Evolutionary conservation across 768 basidiomycete genomes (phyloP), one percentile per base, ranked within the genome.

Genomic region (Tulasnella sp.): DNA sequence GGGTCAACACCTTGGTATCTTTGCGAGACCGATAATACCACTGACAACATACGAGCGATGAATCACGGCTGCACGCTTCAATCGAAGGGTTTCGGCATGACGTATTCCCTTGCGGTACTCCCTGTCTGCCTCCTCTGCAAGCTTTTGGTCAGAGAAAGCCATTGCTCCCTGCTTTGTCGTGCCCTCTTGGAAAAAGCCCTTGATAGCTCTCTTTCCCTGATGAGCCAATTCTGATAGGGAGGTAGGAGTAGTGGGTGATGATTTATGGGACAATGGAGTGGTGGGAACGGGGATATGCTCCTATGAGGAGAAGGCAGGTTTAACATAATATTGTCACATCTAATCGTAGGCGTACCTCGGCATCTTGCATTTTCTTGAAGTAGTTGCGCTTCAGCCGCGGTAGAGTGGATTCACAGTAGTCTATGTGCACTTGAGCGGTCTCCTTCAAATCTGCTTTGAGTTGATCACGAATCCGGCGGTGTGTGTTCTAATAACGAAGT

Each of bases 91-190:
- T 68, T 95, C 90, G 15, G 90, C 67, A 81, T 86, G 85, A 64
- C 93, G 82, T 20, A 95, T 79, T 29, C 78, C 88, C 57, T 82
- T 84, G 24, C 90, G 72, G 60, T 95, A 95, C 53, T 92, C 89
- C 63, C 81, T 86, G 63, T 95, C 90, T 53, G 90, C 89, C 63
- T 93, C 90, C 31, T 93, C 90, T 4, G 84, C 81, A n/a, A n/a
- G n/a, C n/a, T n/a, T n/a, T n/a, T n/a, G n/a, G n/a, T n/a, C n/a
- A n/a, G n/a, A n/a, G n/a, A n/a, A n/a, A n/a, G n/a, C n/a, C n/a
- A n/a, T n/a, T n/a, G n/a, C n/a, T 81, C 19, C 72, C 72, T 57
- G 72, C 70, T 31, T 41, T 57, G 3, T 49, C 27, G 28, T 19
- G 4, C 49, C 40, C n/a, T 51, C 49, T 1, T 27, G 37, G 2